Conservation (phyloP, 306 rosid genomes). For the Nissolia schottii region DNA sequence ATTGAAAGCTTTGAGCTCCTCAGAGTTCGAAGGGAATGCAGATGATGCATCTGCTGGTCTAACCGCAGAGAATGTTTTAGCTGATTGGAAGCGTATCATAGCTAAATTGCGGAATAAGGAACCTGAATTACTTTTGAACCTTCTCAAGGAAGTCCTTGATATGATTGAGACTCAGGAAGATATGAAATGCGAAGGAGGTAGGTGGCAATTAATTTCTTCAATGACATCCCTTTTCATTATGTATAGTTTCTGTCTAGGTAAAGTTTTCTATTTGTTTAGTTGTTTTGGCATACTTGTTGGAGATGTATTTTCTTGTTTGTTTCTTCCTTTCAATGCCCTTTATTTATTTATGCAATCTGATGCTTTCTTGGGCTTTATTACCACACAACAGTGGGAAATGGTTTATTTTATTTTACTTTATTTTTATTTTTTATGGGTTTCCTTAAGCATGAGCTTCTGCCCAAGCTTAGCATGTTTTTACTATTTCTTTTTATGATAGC, state of each 20-base stretch:
- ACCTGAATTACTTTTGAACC: conserved; percentile 70
- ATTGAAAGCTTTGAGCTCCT: conserved; percentile 45
- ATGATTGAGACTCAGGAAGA: conserved; percentile 54
- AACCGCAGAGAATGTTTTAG: conserved; percentile 32
- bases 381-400: neutral
- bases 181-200: conserved; percentile 46
- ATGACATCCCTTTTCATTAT: neutral
- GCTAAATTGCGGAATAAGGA: conserved; percentile 55
- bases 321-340: neutral
- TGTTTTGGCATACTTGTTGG: conserved; percentile 3
- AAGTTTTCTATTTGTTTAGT: neutral
- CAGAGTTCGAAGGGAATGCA: conserved; percentile 33
- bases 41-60: conserved; percentile 30
- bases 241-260: neutral
- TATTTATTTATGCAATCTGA: neutral
- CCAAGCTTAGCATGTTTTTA: neutral
- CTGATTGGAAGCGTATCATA: conserved; percentile 61
- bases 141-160: conserved; percentile 65
- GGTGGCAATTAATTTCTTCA: conserved; percentile 1
- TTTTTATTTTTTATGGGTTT: neutral
- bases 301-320: neutral
- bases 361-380: neutral
- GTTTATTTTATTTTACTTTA: too few relatives aligned
- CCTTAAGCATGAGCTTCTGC: neutral
- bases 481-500: neutral